Percentiles rank a stretch among this genome's conserved stretches.
Evolutionary conservation across 192 early-diverging fungal genomes (phyloP).

Genomic region (Podila minutissima): DNA sequence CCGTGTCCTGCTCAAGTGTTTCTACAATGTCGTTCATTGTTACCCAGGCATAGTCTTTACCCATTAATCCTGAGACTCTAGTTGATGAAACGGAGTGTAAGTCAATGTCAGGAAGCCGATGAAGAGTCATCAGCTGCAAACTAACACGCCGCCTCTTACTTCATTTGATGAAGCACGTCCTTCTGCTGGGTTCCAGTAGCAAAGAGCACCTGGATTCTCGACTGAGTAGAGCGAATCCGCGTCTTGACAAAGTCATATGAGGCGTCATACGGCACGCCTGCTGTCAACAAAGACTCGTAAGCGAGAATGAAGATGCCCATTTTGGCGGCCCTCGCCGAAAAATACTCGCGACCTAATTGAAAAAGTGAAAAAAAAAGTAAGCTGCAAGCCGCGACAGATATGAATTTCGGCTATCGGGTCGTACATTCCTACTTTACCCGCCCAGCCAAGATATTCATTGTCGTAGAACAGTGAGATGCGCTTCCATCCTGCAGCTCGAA

Average conservation of each 20-base stretch:
- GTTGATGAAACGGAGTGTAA: background rate
- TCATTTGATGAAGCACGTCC: conserved; percentile 4
- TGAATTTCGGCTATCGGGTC: too few species aligned
- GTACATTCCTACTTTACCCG: conserved; percentile 18
- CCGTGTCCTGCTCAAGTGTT: background rate
- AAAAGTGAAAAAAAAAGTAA: background rate
- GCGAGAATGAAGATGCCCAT: conserved; percentile 2
- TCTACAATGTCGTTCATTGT: conserved; percentile 19
- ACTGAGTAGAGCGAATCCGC: conserved; percentile 9
- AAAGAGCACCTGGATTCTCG: conserved; percentile 19
- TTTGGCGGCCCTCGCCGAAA: background rate
- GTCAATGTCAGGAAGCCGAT: background rate
- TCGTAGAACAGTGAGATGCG: conserved; percentile 52
- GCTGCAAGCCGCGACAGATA: too few species aligned
- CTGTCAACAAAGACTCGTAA: background rate
- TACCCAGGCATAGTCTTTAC: conserved; percentile 17
- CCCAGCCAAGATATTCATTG: conserved; percentile 47
- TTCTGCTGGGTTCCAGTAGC: background rate
- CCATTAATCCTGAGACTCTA: conserved; percentile 14
- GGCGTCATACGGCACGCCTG: background rate
- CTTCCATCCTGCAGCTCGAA: conserved; percentile 46
- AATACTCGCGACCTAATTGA: conserved; percentile 2
- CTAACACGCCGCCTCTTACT: background rate
- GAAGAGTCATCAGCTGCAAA: background rate
- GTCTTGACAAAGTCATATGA: background rate